Base-by-base conservation (phyloP, 2,329 filamentous ascomycete genomes). In the Grosmannia clavigera region DNA sequence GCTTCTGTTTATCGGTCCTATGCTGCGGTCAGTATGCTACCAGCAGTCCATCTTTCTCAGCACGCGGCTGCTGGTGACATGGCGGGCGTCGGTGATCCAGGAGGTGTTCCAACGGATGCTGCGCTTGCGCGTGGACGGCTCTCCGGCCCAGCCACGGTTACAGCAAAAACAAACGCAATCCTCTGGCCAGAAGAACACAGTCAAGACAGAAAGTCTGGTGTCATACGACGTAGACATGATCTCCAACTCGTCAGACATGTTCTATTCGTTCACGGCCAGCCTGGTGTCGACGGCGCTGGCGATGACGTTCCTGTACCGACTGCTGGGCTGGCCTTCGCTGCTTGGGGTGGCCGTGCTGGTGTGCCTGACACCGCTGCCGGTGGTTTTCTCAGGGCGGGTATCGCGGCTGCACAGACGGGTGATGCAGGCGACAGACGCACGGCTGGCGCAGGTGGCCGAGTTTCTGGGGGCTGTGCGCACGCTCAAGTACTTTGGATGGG, bases 401-500 rank as follows among this genome's bases (percentile, higher is more conserved):
- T 68, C 66, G n/a, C 64, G 63, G 50, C 66, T 68, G 5, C 69
- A 73, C 58, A 62, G 62, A 14, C 65, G 65, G 19, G 66, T 69
- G 6, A 55, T 73, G 71, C 70, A 66, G 62, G 60, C 66, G 66
- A 96, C 92, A 6, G 92, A 96, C 72, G 90, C 90, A 66, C 84
- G 92, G 60, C 95, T 96, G 64, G 88, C 95, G 68, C 85, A 89
- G 7, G 96, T 92, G 4, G 95, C 95, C 69, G 92, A 96, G 72
- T 87, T 95, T 5, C 77, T 96, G 25, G 89, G 92, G 68, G 96
- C 95, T 66, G 95, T 96, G 64, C 86, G 92, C 59, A 95, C 96
- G 69, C 95, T 96, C 79, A 96, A 96, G 69, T 96, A 90, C 71
- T 96, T 96, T 70, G 91, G 91, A 0, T 96, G 92, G 92, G 92